These are phyloP conservation scores for Aspergillus hancockii DNA, from an alignment of 495 filamentous ascomycete species.

Conservation along the genomic window DNA sequence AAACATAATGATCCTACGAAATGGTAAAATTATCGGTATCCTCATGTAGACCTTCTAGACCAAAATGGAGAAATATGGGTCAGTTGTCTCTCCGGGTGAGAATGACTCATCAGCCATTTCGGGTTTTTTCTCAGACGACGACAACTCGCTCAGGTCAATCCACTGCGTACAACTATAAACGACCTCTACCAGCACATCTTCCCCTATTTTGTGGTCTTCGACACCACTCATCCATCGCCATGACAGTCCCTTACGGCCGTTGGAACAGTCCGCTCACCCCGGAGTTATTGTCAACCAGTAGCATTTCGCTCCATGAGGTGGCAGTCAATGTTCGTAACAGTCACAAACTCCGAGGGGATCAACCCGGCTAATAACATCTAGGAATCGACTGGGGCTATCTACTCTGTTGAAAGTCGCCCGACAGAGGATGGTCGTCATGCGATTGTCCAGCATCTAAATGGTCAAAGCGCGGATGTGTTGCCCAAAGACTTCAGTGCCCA, in stretches of 20 bases:
- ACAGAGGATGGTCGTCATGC: constrained; percentile 37
- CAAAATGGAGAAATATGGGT: no score
- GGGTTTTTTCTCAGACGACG: no score
- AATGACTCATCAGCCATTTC: no score
- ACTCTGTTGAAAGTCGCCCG: constrained; percentile 43
- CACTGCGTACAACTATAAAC: no score
- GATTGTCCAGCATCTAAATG: constrained; percentile 40
- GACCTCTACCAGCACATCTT: background rate
- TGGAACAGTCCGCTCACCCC: constrained; percentile 47
- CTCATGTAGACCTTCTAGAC: no score
- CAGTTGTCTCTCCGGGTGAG: no score
- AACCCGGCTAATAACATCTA: constrained; percentile 9
- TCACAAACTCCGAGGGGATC: background rate
- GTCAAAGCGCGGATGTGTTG: constrained; percentile 36
- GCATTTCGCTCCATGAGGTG: constrained; percentile 31
- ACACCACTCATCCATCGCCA: background rate
- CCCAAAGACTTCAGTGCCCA: constrained; percentile 40
- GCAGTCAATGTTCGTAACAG: constrained; percentile 26
- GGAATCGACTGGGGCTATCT: constrained; percentile 36
- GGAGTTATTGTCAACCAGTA: constrained; percentile 35
- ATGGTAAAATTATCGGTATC: no score
- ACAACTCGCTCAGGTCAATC: no score
- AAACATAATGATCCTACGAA: no score
- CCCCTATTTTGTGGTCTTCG: no score
- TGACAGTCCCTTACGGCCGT: constrained; percentile 35